A percentile compares a stretch with the other conserved stretches of the same genome.
phyloP scores from a whole-genome alignment of 78 protist species.

The Dictyostelium firmibasis region DNA sequence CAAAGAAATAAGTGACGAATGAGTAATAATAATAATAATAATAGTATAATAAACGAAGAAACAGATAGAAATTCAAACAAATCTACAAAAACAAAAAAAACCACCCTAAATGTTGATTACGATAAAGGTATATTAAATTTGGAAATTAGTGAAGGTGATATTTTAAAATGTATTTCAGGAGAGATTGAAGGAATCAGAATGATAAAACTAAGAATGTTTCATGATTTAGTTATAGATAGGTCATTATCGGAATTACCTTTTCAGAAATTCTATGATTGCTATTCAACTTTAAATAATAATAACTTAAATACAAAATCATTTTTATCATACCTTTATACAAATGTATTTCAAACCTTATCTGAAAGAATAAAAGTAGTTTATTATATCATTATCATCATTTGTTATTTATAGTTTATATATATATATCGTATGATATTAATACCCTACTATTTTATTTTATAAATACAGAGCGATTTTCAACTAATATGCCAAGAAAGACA shows the following conservation, averaged over 20 bases:
- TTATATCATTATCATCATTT: background rate
- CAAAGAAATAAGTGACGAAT: no score
- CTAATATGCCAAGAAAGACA: slow-evolving; percentile 43
- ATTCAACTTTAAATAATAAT: background rate
- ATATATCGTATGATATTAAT: no score
- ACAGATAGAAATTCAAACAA: background rate
- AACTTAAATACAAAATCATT: background rate
- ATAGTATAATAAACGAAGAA: background rate
- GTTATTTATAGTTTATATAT: no score
- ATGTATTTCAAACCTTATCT: slow-evolving; percentile 10
- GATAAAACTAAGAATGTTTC: slow-evolving; percentile 22
- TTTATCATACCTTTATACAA: slow-evolving; percentile 4
- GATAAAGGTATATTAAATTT: background rate
- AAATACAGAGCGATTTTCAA: slow-evolving; percentile 27
- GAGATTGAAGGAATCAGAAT: slow-evolving; percentile 35
- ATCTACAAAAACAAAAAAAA: background rate
- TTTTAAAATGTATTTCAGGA: background rate
- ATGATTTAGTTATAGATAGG: slow-evolving; percentile 17
- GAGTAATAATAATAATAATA: background rate
- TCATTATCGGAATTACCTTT: slow-evolving; percentile 34
- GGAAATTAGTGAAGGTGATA: background rate
- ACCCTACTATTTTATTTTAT: no score
- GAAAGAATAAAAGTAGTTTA: slow-evolving; percentile 22
- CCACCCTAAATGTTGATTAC: background rate
- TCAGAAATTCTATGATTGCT: slow-evolving; percentile 21